Percentiles rank a stretch among this genome's conserved stretches.
Evolutionary conservation across 306 rosid species (phyloP).

Genomic region (Canavalia ensiformis): DNA sequence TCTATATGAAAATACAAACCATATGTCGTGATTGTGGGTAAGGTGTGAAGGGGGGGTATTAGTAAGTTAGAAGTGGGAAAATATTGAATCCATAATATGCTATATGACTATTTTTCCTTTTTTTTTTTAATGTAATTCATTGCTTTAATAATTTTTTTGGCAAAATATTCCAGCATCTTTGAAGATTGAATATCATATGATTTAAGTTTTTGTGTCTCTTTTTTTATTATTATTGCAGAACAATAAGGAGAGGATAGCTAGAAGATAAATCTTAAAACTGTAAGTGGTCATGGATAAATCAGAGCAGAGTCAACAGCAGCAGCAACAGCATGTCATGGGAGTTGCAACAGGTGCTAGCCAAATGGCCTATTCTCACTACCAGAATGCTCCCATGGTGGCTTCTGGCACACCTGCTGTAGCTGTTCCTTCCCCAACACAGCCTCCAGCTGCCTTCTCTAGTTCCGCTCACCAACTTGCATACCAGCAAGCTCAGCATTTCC

Average conservation of each 20-base stretch:
- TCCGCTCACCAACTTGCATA: conserved; percentile 70
- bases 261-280: conserved; percentile 43
- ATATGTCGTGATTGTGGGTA: conserved; percentile 4
- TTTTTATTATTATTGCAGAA: conserved; percentile 41
- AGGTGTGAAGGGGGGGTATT: not conserved
- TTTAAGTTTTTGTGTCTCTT: not conserved
- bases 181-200: conserved; percentile 35
- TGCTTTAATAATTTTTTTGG: not conserved
- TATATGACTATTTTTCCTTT: conserved; percentile 1
- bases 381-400: conserved; percentile 69
- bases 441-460: conserved; percentile 66
- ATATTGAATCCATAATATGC: not conserved
- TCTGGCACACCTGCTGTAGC: conserved; percentile 67
- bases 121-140: not conserved
- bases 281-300: conserved; percentile 71
- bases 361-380: conserved; percentile 72
- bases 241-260: conserved; percentile 46
- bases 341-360: conserved; percentile 60
- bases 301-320: conserved; percentile 66
- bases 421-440: conserved; percentile 64
- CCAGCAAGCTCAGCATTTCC: conserved; percentile 83
- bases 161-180: not conserved
- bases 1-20: conserved; percentile 15
- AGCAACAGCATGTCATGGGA: conserved; percentile 58
- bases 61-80: not conserved